A percentile compares a stretch with the other conserved stretches of the same genome.
Conservation (phyloP, 352 stramenopile species). For the Phytophthora idaei region DNA sequence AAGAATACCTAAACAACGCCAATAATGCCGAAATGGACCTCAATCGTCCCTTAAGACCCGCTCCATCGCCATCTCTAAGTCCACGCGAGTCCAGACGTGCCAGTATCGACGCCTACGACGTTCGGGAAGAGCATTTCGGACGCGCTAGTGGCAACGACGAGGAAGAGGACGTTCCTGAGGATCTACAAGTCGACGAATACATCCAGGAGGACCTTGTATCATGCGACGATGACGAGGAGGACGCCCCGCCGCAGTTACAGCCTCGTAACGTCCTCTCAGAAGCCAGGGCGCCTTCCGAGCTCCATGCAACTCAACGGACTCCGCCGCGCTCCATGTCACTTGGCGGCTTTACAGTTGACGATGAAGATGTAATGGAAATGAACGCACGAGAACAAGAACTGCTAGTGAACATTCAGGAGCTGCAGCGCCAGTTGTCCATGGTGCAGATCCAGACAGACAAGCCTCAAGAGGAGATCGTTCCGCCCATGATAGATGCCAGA, state of each 20-base stretch:
- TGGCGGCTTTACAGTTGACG: slow-evolving; percentile 46
- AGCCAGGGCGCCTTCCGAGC: slow-evolving; percentile 1
- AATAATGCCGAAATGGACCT: slow-evolving; percentile 23
- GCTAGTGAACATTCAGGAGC: slow-evolving; percentile 91
- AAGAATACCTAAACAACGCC: slow-evolving; percentile 34
- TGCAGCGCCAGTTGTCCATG: slow-evolving; percentile 89
- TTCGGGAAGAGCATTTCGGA: slow-evolving; percentile 30
- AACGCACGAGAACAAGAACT: slow-evolving; percentile 88
- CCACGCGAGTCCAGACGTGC: slow-evolving; percentile 28
- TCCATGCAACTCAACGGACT: slow-evolving; percentile 28
- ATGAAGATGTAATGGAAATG: slow-evolving; percentile 76
- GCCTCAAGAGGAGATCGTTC: slow-evolving; percentile 72
- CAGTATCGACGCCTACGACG: slow-evolving; percentile 44
- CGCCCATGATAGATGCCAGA: slow-evolving; percentile 63
- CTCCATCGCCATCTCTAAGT: slow-evolving; percentile 4
- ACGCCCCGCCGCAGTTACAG: slow-evolving; percentile 13
- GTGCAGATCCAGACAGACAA: slow-evolving; percentile 87
- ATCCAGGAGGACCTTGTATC: slow-evolving; percentile 20
- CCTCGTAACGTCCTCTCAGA: slow-evolving; percentile 12
- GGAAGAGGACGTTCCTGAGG: slow-evolving; percentile 8
- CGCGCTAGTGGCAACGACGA: slow-evolving; percentile 26
- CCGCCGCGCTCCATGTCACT: slow-evolving; percentile 27
- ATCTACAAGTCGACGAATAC: slow-evolving; percentile 21
- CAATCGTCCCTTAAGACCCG: background rate
- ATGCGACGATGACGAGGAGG: slow-evolving; percentile 19